phyloP scores from a whole-genome alignment of 75 land plant species.

The Gnetum montanum region DNA sequence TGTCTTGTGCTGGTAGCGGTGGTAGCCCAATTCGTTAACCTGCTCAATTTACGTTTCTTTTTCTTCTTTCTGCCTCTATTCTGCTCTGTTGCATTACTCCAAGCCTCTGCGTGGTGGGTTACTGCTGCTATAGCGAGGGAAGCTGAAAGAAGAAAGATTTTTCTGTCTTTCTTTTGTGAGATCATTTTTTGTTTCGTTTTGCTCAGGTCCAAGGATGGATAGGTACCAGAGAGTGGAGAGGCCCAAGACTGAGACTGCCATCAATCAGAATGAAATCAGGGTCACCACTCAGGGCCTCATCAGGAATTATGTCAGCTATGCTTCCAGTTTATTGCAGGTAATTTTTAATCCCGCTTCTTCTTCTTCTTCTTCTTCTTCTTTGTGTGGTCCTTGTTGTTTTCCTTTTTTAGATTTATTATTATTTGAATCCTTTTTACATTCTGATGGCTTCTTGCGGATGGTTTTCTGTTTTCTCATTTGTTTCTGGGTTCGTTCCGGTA shows the following conservation, averaged over 20 bases:
- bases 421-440: neutral
- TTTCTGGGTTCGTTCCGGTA: neutral
- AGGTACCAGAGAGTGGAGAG: conserved; percentile 45
- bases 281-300: conserved; percentile 41
- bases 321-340: conserved; percentile 42
- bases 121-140: too few species aligned
- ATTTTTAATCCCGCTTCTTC: neutral
- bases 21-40: too few species aligned
- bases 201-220: conserved; percentile 21
- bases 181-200: neutral
- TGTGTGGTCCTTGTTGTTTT: too few species aligned
- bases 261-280: conserved; percentile 42
- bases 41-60: too few species aligned
- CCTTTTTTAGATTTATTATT: too few species aligned
- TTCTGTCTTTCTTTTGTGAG: neutral
- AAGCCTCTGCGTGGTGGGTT: too few species aligned
- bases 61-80: too few species aligned
- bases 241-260: conserved; percentile 41
- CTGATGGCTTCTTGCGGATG: neutral
- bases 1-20: too few species aligned
- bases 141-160: neutral
- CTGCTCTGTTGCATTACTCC: too few species aligned
- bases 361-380: neutral
- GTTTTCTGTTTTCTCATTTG: neutral
- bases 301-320: conserved; percentile 41